These are phyloP conservation scores for Plasmodium gaboni DNA, from an alignment of 169 alveolate species.

Conservation along the genomic window DNA sequence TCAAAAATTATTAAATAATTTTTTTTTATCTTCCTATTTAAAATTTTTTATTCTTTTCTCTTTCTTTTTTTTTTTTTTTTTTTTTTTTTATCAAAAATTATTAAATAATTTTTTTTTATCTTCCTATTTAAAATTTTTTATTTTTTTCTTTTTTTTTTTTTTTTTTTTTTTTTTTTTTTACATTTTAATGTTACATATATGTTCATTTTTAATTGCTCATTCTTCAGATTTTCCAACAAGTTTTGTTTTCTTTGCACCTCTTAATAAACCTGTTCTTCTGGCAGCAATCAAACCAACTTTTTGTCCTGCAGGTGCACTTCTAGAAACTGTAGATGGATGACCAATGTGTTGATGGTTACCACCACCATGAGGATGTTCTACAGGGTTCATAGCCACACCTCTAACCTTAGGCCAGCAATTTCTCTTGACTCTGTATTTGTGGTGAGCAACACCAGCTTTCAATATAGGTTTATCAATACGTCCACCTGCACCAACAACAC, in stretches of 20 bases:
- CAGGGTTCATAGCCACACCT: conserved; percentile 99
- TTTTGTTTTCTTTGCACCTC: conserved; percentile 96
- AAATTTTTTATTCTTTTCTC: not conserved
- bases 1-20: no score
- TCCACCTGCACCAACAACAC: conserved; percentile 99
- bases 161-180: not conserved
- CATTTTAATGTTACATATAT: not conserved
- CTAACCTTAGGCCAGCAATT: conserved; percentile 99
- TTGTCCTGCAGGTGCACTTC: conserved; percentile 99
- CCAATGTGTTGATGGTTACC: conserved; percentile 99
- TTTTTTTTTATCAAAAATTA: not conserved
- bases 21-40: no score
- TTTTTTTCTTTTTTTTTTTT: not conserved
- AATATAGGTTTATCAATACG: conserved; percentile 99
- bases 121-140: not conserved
- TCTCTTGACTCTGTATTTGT: conserved; percentile 98
- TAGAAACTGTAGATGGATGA: conserved; percentile 98
- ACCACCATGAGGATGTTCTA: conserved; percentile 99
- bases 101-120: no score
- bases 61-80: not conserved
- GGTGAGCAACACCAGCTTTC: conserved; percentile 99
- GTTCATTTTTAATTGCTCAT: not conserved
- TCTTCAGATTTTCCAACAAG: conserved; percentile 78
- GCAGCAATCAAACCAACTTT: conserved; percentile 99
- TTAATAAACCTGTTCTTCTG: conserved; percentile 99